Evolutionary conservation across 2,329 filamentous ascomycete genomes (phyloP).

Genomic region (Aspergillus caelatus): DNA sequence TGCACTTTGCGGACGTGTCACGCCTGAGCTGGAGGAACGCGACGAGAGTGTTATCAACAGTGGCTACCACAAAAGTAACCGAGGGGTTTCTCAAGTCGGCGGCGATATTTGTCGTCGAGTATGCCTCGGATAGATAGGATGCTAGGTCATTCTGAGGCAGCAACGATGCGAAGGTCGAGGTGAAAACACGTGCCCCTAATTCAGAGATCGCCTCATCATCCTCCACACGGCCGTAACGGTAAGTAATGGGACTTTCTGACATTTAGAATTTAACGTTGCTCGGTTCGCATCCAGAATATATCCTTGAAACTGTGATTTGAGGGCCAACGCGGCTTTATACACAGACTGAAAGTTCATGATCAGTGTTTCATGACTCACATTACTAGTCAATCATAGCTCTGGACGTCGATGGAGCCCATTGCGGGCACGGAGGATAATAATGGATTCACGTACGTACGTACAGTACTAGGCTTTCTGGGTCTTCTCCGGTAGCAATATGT

Average conservation of each 20-base stretch:
- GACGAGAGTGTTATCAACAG: background rate
- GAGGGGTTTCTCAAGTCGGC: background rate
- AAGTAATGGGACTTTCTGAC: background rate
- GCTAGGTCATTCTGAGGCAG: background rate
- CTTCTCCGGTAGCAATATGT: no score
- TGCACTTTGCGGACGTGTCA: background rate
- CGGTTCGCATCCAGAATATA: no score
- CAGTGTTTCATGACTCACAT: no score
- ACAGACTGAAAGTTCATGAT: no score
- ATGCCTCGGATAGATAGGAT: background rate
- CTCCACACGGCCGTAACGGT: background rate
- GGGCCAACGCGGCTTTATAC: no score
- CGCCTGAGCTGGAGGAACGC: background rate
- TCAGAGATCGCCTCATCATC: background rate
- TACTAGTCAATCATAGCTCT: no score
- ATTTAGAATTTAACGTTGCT: no score
- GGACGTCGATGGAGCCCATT: no score
- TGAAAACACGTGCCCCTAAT: background rate
- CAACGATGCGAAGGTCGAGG: background rate
- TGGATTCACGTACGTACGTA: no score
- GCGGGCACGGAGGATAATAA: no score
- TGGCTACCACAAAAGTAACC: background rate
- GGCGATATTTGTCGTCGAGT: background rate
- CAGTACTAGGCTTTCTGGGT: no score
- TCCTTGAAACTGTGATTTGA: no score